Percentiles rank a stretch among this genome's conserved stretches.
phyloP scores from a whole-genome alignment of 345 rosid genomes.

The Conringia planisiliqua region DNA sequence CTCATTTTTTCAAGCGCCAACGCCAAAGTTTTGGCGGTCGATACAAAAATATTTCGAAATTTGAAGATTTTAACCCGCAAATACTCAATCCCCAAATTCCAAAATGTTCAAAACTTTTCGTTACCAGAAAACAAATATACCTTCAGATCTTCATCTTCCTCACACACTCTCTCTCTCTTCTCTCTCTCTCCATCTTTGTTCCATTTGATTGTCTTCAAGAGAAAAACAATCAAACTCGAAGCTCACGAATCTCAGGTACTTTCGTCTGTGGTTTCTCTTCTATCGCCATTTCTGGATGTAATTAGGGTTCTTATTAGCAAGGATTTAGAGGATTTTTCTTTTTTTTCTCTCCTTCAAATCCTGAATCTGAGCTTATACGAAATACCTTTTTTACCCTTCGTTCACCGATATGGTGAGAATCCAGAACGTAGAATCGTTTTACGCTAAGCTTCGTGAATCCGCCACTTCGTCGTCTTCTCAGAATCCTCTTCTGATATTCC shows the following conservation, averaged over 20 bases:
- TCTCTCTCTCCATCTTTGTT: not conserved
- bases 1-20: slow-evolving; percentile 1
- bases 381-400: not conserved
- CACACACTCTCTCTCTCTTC: not conserved
- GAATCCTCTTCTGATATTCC: slow-evolving; percentile 75
- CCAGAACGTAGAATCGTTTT: slow-evolving; percentile 60
- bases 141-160: slow-evolving; percentile 17
- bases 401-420: slow-evolving; percentile 71
- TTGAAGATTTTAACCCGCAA: not conserved
- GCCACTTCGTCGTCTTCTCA: slow-evolving; percentile 49
- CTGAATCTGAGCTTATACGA: not conserved
- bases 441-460: slow-evolving; percentile 69
- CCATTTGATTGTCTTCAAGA: not conserved
- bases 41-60: slow-evolving; percentile 15
- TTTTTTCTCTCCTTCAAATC: not conserved
- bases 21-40: slow-evolving; percentile 24
- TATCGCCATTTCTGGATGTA: not conserved
- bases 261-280: not conserved
- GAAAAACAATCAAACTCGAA: not conserved
- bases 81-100: not conserved
- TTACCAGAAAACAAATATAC: not conserved
- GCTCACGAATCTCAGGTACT: slow-evolving; percentile 21
- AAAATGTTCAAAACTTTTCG: not conserved
- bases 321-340: not conserved
- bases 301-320: slow-evolving; percentile 11